Conservation (phyloP, 257 asterid species). For the Anisodus tanguticus region DNA sequence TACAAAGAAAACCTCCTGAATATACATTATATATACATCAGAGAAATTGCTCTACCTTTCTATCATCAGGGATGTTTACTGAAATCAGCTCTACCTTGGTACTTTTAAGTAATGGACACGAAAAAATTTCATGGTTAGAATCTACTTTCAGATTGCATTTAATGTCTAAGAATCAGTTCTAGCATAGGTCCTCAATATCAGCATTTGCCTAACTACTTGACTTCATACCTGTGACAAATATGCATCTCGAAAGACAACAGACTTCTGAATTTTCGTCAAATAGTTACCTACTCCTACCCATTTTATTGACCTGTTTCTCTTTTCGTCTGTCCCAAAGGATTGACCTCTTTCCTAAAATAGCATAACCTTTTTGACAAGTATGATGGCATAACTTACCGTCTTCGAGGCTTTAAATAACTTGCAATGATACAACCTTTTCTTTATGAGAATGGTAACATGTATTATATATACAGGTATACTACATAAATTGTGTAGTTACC, state of each 20-base stretch:
- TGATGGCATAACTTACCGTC: background rate
- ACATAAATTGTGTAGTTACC: background rate
- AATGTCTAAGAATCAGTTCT: too few relatives aligned
- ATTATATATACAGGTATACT: background rate
- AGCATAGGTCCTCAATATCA: too few relatives aligned
- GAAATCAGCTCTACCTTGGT: background rate
- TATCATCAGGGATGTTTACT: background rate
- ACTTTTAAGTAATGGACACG: background rate
- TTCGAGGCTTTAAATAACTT: background rate
- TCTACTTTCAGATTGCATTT: background rate
- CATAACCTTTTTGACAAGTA: background rate
- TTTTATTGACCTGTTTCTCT: background rate
- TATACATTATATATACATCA: background rate
- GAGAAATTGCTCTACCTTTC: background rate
- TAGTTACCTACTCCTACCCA: background rate
- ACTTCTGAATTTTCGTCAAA: background rate
- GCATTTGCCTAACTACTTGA: background rate
- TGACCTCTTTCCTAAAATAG: background rate
- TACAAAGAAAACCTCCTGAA: background rate
- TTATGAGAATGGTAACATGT: background rate
- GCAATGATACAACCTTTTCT: background rate
- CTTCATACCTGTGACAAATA: background rate
- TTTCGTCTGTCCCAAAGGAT: background rate
- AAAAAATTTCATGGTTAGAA: background rate
- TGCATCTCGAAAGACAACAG: background rate